These are phyloP conservation scores for Botrytis fabae DNA, from an alignment of 2,329 filamentous ascomycete species.

Conservation along the genomic window DNA sequence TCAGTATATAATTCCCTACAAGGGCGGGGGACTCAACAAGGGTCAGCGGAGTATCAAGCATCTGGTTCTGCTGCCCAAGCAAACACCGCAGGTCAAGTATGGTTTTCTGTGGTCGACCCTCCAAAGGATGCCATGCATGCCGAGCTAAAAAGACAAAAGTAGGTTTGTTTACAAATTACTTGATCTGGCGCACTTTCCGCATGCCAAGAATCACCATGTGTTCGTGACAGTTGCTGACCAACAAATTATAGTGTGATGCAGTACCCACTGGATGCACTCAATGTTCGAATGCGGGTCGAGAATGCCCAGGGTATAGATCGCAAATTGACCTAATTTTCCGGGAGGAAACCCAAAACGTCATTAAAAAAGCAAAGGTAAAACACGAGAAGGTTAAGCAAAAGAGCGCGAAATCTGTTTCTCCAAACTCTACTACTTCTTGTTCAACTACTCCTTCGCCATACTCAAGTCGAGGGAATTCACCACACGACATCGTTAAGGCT, in stretches of 20 bases:
- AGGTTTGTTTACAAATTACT: conserved; percentile 23
- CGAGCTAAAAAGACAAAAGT: conserved; percentile 57
- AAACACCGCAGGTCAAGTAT: conserved; percentile 40
- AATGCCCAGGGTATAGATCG: conserved; percentile 57
- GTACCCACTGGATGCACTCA: conserved; percentile 54
- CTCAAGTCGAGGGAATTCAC: neutral
- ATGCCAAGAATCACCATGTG: neutral
- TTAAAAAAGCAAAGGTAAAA: conserved; percentile 47
- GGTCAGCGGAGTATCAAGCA: neutral
- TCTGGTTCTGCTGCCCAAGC: neutral
- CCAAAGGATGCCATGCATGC: conserved; percentile 57
- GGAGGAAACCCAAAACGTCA: conserved; percentile 57
- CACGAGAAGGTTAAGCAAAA: conserved; percentile 18
- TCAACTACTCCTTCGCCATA: neutral
- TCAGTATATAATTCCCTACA: no score
- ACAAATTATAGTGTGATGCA: conserved; percentile 51
- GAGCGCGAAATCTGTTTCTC: neutral
- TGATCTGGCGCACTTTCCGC: neutral
- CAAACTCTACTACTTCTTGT: neutral
- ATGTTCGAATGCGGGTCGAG: conserved; percentile 52
- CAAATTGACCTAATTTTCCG: conserved; percentile 59
- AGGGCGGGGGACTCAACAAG: neutral
- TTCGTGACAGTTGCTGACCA: neutral
- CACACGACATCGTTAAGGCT: neutral
- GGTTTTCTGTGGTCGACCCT: conserved; percentile 60